Evolutionary conservation across 257 asterid genomes (phyloP), one percentile per base, ranked within the genome.

Genomic region (Solanum pimpinellifolium): DNA sequence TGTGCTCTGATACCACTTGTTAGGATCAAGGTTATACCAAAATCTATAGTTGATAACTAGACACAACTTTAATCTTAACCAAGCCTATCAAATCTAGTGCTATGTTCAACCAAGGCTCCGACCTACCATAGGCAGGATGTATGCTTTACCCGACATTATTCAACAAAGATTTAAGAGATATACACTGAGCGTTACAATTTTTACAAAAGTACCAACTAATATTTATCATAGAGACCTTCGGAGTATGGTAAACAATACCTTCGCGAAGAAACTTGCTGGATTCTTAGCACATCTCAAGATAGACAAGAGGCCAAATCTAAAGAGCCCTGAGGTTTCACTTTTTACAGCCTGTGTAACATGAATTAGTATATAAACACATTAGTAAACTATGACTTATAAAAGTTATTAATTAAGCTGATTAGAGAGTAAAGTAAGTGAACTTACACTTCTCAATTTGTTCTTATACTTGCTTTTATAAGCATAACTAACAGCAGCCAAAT

Each of bases 291-390:
- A 96, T 70, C 85, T 94, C 78, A 96, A 85, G 83, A 95, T 90
- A 70, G 97, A 92, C 93, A 92, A 80, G 21, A 96, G 98, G 66
- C 89, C 98, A 87, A 91, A 92, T 93, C 91, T 94, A 85, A 95
- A 96, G 81, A 87, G 85, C 59, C 98, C 98, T 25, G 98, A 96
- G 41, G 98, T 95, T 93, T 97, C 99, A n/a, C 92, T 92, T 87
- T 94, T 97, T 66, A 97, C 70, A 11, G 94, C 99, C 99, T 97
- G 96, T 96, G 96, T 87, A 90, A 86, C 20, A 89, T 73, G 82
- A 87, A 37, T 35, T 35, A 59, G 85, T 86, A 77, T 82, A 37
- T 47, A 77, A 4, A 5, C 44, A 52, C 29, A 87, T 83, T 83
- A 68, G 35, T 73, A 44, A 74, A 81, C 27, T 52, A 76, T 33